Conservation (phyloP, 805 yeast genomes). For the Saccharomyces jurei region DNA sequence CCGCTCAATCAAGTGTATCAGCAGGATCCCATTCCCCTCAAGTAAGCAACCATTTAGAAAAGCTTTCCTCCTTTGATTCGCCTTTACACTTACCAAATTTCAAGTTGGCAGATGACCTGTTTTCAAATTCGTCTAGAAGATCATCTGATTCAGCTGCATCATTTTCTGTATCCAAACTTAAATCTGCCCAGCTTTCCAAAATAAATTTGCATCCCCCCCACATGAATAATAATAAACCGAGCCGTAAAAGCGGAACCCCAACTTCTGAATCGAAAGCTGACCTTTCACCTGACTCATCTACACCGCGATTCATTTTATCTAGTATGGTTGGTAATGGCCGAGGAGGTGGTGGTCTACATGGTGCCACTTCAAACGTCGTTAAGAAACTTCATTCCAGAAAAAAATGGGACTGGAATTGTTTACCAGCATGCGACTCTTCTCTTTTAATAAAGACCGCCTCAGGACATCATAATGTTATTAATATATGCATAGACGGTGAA, state of each 20-base stretch:
- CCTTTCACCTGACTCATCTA: not conserved
- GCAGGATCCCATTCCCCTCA: not conserved
- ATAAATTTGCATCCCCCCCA: not conserved
- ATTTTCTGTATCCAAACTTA: not conserved
- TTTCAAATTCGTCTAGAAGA: not conserved
- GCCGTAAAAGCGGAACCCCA: not conserved
- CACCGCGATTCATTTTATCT: not conserved
- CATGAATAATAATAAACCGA: not conserved
- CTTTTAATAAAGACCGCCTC: conserved; percentile 15
- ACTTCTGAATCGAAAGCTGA: not conserved
- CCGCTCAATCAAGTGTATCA: not conserved
- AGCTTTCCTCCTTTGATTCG: not conserved
- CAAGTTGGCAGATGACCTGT: not conserved
- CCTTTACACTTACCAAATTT: not conserved
- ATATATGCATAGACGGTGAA: conserved; percentile 19
- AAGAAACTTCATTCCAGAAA: conserved; percentile 9
- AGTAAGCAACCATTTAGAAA: not conserved
- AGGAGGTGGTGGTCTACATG: conserved; percentile 9
- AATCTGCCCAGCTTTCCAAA: not conserved
- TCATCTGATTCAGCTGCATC: not conserved
- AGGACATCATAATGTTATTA: conserved; percentile 13
- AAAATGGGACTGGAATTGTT: conserved; percentile 21
- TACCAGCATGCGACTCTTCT: conserved; percentile 16
- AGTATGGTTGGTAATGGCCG: not conserved
- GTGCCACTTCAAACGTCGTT: conserved; percentile 13